A percentile compares a stretch with the other conserved stretches of the same genome.
phyloP scores from a whole-genome alignment of 2,329 filamentous ascomycete genomes.

The Alternaria angustiovoidea region DNA sequence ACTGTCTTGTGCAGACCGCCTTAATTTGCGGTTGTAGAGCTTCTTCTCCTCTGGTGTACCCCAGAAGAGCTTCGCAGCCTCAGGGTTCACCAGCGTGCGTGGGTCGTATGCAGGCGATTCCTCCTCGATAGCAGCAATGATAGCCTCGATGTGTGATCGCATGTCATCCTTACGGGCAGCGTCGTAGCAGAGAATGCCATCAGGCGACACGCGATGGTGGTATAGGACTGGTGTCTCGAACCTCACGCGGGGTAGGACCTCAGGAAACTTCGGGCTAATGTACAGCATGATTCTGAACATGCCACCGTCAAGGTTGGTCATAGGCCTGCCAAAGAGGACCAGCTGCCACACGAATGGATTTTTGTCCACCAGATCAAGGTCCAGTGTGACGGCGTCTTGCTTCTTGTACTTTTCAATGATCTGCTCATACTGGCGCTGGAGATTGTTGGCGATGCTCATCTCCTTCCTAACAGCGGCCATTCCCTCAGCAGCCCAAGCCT shows the following conservation, averaged over 20 bases:
- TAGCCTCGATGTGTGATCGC: slow-evolving; percentile 81
- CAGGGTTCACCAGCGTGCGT: slow-evolving; percentile 82
- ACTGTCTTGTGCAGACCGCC: slow-evolving; percentile 73
- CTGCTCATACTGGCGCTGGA: slow-evolving; percentile 86
- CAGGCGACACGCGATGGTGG: slow-evolving; percentile 83
- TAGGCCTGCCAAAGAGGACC: slow-evolving; percentile 88
- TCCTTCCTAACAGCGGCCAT: slow-evolving; percentile 69
- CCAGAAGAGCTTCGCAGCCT: slow-evolving; percentile 89
- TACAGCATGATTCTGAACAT: slow-evolving; percentile 82
- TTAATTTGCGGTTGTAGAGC: slow-evolving; percentile 80
- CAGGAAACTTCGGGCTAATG: slow-evolving; percentile 85
- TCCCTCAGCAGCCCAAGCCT: slow-evolving; percentile 76
- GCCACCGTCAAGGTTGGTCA: slow-evolving; percentile 90
- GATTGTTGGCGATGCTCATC: slow-evolving; percentile 78
- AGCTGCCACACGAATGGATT: slow-evolving; percentile 92
- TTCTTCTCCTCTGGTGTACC: slow-evolving; percentile 80
- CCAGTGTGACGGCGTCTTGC: slow-evolving; percentile 73
- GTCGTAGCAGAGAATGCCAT: slow-evolving; percentile 82
- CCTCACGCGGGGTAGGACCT: slow-evolving; percentile 83
- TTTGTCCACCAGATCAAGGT: slow-evolving; percentile 76
- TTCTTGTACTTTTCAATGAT: slow-evolving; percentile 77
- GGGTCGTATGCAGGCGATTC: slow-evolving; percentile 90
- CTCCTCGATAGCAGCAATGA: slow-evolving; percentile 85
- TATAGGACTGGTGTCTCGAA: slow-evolving; percentile 80
- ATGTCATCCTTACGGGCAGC: slow-evolving; percentile 77